phyloP scores from a whole-genome alignment of 805 yeast genomes.

The Alloascoidea hylecoeti region DNA sequence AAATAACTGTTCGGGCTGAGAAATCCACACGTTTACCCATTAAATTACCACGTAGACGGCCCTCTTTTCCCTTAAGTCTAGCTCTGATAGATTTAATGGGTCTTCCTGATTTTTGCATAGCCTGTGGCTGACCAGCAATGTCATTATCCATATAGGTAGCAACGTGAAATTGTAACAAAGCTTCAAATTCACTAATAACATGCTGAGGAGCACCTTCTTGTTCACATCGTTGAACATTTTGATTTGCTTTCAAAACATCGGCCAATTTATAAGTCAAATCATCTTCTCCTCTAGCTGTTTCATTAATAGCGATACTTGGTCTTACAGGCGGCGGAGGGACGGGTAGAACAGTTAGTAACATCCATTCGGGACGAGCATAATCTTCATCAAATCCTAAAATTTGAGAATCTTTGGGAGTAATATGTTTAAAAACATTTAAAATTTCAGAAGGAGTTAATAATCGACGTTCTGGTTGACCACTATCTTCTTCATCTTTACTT shows the following conservation, averaged over 20 bases:
- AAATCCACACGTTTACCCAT: constrained; percentile 99
- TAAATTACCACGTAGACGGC: constrained; percentile 93
- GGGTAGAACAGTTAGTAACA: constrained; percentile 91
- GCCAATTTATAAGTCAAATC: constrained; percentile 96
- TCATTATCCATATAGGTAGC: constrained; percentile 99
- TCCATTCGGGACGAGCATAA: constrained; percentile 98
- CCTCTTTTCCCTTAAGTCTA: constrained; percentile 99
- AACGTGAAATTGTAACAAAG: constrained; percentile 89
- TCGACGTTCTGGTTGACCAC: constrained; percentile 85
- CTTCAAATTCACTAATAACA: constrained; percentile 92
- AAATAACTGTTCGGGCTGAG: constrained; percentile 97
- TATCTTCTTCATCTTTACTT: constrained; percentile 68
- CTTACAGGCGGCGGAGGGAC: constrained; percentile 99
- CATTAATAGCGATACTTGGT: constrained; percentile 96
- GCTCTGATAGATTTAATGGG: constrained; percentile 98
- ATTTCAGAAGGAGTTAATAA: constrained; percentile 81
- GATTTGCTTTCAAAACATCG: constrained; percentile 91
- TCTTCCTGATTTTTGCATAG: constrained; percentile 95
- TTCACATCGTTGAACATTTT: constrained; percentile 92
- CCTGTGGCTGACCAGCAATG: constrained; percentile 99
- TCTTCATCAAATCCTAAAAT: constrained; percentile 87
- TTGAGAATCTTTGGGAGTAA: constrained; percentile 67
- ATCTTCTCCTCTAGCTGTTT: constrained; percentile 97
- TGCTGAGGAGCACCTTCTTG: constrained; percentile 99
- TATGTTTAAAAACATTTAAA: constrained; percentile 82